Evolutionary conservation across 2,329 filamentous ascomycete genomes (phyloP).

Genomic region (Lasiodiplodia theobromae): DNA sequence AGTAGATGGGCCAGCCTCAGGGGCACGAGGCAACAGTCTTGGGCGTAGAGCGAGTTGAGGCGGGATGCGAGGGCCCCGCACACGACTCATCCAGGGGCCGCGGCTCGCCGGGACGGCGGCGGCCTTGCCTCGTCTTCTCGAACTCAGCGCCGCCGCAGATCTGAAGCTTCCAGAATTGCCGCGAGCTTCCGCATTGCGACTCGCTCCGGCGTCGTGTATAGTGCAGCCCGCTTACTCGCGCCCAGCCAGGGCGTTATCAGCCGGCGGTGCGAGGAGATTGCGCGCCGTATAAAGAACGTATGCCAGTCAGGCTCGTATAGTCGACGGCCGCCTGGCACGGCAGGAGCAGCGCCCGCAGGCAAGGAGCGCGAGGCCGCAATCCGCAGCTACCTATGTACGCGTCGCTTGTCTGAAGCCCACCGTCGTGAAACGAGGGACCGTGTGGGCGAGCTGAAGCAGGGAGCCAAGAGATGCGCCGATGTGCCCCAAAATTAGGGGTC

Average conservation of each 20-base stretch:
- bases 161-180: conserved; percentile 22
- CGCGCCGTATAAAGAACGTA: background rate
- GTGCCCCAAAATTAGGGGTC: conserved; percentile 23
- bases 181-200: conserved; percentile 17
- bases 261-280: conserved; percentile 17
- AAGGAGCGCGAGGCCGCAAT: conserved; percentile 6
- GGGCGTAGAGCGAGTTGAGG: background rate
- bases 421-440: conserved; percentile 23
- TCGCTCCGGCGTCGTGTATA: conserved; percentile 23
- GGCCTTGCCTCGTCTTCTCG: conserved; percentile 21
- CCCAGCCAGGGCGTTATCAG: background rate
- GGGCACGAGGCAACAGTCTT: conserved; percentile 17
- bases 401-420: conserved; percentile 21
- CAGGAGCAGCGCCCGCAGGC: conserved; percentile 2
- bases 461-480: conserved; percentile 20
- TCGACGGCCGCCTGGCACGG: background rate
- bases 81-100: conserved; percentile 22
- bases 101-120: conserved; percentile 25
- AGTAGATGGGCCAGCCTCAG: conserved; percentile 19
- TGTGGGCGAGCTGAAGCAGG: conserved; percentile 22
- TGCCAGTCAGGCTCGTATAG: background rate
- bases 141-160: conserved; percentile 16
- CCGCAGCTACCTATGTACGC: background rate
- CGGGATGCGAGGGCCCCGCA: background rate
- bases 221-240: conserved; percentile 2